A percentile compares a stretch with the other conserved stretches of the same genome.
Conservation (phyloP, 176 grass and related monocot genomes). For the Hordeum marinum region DNA sequence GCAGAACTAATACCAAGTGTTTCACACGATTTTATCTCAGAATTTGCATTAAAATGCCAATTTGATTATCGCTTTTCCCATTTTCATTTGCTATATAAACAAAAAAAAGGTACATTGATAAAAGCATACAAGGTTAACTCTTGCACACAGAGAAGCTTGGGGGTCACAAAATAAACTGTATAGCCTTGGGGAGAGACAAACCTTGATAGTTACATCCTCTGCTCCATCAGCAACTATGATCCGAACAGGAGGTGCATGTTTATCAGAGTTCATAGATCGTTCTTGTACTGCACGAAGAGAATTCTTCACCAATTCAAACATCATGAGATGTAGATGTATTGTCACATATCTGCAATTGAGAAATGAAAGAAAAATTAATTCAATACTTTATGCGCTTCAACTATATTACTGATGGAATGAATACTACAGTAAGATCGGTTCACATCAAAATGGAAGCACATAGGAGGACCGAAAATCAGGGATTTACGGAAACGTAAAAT, state of each 20-base stretch:
- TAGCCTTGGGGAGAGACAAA: constrained; percentile 18
- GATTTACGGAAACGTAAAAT: constrained; percentile 88
- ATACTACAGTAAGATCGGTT: background rate
- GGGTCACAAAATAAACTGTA: background rate
- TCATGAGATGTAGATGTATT: constrained; percentile 90
- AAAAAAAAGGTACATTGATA: background rate
- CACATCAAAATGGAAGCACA: background rate
- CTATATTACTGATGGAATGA: background rate
- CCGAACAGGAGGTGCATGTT: constrained; percentile 68
- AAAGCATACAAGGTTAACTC: background rate
- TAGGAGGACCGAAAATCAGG: background rate
- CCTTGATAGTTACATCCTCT: constrained; percentile 98
- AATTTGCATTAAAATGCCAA: background rate
- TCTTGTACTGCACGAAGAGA: constrained; percentile 97
- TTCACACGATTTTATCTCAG: background rate
- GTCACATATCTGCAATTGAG: constrained; percentile 62
- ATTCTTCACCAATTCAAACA: constrained; percentile 95
- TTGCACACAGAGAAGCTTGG: too few relatives aligned
- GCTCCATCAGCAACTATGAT: constrained; percentile 93
- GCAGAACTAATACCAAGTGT: background rate
- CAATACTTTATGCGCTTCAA: background rate
- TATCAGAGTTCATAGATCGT: constrained; percentile 77
- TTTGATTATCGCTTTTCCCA: background rate
- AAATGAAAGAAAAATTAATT: constrained; percentile 10
- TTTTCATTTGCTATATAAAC: background rate